Evolutionary conservation across 371 early-diverging fungal species (phyloP).

Genomic region (Rhizopus sp.): DNA sequence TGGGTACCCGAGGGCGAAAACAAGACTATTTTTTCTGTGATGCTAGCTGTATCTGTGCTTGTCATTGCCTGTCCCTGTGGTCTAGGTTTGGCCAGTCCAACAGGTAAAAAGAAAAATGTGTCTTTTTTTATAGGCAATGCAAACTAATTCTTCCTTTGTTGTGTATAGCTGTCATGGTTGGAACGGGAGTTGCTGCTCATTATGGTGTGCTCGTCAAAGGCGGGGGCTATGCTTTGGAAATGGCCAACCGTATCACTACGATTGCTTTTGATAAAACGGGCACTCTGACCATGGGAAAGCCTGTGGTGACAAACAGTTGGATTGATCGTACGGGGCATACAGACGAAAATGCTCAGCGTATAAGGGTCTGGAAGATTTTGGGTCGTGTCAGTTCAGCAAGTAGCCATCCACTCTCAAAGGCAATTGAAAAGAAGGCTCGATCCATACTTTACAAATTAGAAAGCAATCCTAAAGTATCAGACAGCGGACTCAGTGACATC

Average conservation of each 20-base stretch:
- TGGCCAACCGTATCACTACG: slow-evolving; percentile 88
- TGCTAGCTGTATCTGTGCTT: slow-evolving; percentile 62
- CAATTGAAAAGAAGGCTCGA: slow-evolving; percentile 43
- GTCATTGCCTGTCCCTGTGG: slow-evolving; percentile 80
- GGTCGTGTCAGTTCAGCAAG: slow-evolving; percentile 48
- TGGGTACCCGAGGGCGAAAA: slow-evolving; percentile 50
- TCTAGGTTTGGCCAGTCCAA: slow-evolving; percentile 79
- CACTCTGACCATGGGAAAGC: slow-evolving; percentile 73
- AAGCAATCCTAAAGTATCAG: slow-evolving; percentile 8
- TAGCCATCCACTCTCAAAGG: slow-evolving; percentile 48
- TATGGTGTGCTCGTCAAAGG: slow-evolving; percentile 63
- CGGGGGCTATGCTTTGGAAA: slow-evolving; percentile 52
- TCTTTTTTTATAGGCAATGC: background rate
- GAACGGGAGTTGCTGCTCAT: slow-evolving; percentile 83
- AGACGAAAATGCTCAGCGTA: slow-evolving; percentile 8
- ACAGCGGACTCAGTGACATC: slow-evolving; percentile 4
- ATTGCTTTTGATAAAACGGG: slow-evolving; percentile 94
- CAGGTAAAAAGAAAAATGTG: slow-evolving; percentile 29
- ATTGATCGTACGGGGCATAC: slow-evolving; percentile 18
- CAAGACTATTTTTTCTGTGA: slow-evolving; percentile 40
- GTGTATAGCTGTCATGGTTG: slow-evolving; percentile 80
- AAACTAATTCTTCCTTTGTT: slow-evolving; percentile 1
- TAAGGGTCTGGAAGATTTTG: slow-evolving; percentile 44
- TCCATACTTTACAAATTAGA: slow-evolving; percentile 15
- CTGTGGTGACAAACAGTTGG: slow-evolving; percentile 50